Evolutionary conservation across 2,329 filamentous ascomycete species (phyloP), one percentile per base, ranked within the genome.

Genomic region (Ophiostoma ips): DNA sequence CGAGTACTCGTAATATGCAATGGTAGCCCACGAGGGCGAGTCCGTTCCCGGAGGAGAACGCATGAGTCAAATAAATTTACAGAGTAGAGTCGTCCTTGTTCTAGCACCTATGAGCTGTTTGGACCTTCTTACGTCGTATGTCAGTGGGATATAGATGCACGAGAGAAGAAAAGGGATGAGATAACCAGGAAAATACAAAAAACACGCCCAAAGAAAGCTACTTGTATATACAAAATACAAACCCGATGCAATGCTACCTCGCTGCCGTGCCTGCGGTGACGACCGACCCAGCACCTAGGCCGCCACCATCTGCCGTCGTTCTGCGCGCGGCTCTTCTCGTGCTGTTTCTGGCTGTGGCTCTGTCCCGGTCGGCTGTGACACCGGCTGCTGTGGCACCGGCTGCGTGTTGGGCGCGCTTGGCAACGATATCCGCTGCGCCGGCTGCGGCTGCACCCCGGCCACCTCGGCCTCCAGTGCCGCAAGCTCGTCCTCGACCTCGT

Each of bases 401-500:
- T 55, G 48, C 10, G 52, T 57, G 31, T 50, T 35, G 3, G 82
- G 79, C 2, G 77, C 79, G 63, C 81, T 75, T 69, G 81, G 83
- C 59, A 81, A 63, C 24, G 46, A 36, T 3, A 50, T 48, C 24
- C 21, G 40, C 24, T 30, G n/a, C 40, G 24, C n/a, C 9, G 34
- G n/a, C 34, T 34, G 31, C 3, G 24, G 13, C 38, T 41, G 38
- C 24, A 12, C 30, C 15, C 52, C 51, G 5, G 64, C 63, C 24
- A 69, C 50, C 58, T 89, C 80, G 37, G 71, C 72, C 64, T 89
- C 84, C 56, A 98, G 72, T 1, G 81, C 83, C 50, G 85, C 87
- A 48, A 98, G 71, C 68, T 98, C 92, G 61, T 95, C 89, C 63
- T 98, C 92, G 33, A 98, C 92, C 61, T 95, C 92, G 61, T 96